These are phyloP conservation scores for Cetraspora pellucida DNA, from an alignment of 192 early-diverging fungal genomes.

Conservation along the genomic window DNA sequence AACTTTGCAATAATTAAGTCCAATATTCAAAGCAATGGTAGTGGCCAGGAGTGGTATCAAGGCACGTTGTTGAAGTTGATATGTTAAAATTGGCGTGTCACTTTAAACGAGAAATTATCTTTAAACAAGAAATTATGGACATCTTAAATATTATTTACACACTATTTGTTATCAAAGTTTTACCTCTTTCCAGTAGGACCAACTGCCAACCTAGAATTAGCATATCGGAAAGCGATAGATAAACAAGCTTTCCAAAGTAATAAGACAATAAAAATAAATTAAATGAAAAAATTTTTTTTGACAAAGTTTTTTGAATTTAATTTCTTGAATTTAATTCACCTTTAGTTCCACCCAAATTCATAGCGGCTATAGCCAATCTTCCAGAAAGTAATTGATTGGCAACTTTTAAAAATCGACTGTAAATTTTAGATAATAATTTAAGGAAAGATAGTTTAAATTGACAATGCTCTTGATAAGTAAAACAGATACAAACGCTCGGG, in stretches of 20 bases:
- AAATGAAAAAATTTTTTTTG: background rate
- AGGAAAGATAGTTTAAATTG: background rate
- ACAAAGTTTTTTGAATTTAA: background rate
- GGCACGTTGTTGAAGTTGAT: constrained; percentile 79
- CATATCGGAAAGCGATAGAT: constrained; percentile 73
- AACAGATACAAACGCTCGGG: constrained; percentile 42
- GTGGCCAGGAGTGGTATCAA: constrained; percentile 67
- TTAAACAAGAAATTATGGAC: background rate
- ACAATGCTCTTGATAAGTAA: background rate
- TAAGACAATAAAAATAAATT: background rate
- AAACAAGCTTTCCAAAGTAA: constrained; percentile 39
- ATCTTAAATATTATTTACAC: background rate
- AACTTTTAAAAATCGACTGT: constrained; percentile 73
- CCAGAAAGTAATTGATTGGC: constrained; percentile 77
- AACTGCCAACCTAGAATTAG: constrained; percentile 67
- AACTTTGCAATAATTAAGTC: constrained; percentile 76
- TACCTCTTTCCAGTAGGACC: constrained; percentile 73
- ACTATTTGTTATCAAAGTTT: background rate
- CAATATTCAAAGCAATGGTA: constrained; percentile 72
- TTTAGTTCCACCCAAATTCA: constrained; percentile 71
- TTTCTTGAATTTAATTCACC: constrained; percentile 38
- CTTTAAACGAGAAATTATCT: constrained; percentile 18
- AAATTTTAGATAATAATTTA: background rate
- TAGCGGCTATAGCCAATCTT: constrained; percentile 68
- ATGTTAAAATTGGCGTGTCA: constrained; percentile 73